Evolutionary conservation across 2,329 filamentous ascomycete species (phyloP).

Genomic region (Apiospora arundinis): DNA sequence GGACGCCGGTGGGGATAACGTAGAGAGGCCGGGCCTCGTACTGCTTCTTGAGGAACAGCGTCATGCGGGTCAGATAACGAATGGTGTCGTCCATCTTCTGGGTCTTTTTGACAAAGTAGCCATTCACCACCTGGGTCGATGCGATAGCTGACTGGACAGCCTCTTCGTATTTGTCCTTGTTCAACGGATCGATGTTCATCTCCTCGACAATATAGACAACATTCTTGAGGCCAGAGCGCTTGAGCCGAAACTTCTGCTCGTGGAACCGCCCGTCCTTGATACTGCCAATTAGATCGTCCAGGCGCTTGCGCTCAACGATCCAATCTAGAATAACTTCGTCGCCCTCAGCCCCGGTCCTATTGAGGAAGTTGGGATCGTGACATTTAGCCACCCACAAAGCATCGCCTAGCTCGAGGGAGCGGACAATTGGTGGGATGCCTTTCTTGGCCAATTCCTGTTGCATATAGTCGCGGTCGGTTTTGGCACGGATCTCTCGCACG

Average conservation of each 20-base stretch:
- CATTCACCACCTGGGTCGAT: constrained; percentile 78
- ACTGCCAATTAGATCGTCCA: constrained; percentile 80
- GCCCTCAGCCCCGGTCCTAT: constrained; percentile 64
- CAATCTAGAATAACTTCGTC: constrained; percentile 79
- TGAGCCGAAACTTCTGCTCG: constrained; percentile 83
- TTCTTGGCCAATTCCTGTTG: constrained; percentile 72
- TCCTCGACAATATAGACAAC: constrained; percentile 83
- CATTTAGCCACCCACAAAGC: constrained; percentile 81
- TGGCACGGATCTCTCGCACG: constrained; percentile 74
- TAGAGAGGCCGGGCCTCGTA: constrained; percentile 66
- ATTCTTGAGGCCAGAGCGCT: constrained; percentile 74
- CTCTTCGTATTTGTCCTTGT: constrained; percentile 65
- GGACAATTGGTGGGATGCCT: constrained; percentile 69
- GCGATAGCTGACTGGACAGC: constrained; percentile 76
- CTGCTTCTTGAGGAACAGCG: constrained; percentile 66
- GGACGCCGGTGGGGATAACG: constrained; percentile 69
- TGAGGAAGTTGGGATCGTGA: constrained; percentile 62
- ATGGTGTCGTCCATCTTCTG: constrained; percentile 79
- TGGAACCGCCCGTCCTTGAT: constrained; percentile 85
- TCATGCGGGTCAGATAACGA: constrained; percentile 76
- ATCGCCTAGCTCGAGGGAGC: constrained; percentile 75
- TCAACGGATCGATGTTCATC: constrained; percentile 63
- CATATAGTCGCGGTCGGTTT: constrained; percentile 78
- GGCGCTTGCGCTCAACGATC: constrained; percentile 80
- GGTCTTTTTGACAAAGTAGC: constrained; percentile 80